A percentile compares a stretch with the other conserved stretches of the same genome.
These are phyloP conservation scores for Xylariomycetidae sp. DNA, from an alignment of 2,329 filamentous ascomycete genomes.

Conservation along the genomic window DNA sequence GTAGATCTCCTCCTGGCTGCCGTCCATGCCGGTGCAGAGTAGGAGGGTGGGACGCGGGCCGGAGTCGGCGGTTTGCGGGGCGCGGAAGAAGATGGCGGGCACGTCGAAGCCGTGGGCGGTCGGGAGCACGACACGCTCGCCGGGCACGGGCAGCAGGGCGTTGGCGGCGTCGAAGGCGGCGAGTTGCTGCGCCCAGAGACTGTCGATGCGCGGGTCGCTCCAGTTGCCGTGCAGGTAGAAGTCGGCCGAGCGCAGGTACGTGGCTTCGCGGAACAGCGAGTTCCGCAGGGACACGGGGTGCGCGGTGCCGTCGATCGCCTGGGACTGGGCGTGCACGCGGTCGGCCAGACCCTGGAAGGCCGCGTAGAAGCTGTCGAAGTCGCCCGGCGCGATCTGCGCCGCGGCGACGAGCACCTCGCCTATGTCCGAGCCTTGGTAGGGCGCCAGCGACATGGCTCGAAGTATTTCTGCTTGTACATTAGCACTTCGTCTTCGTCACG, in stretches of 20 bases:
- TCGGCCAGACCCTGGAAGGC: slow-evolving; percentile 19
- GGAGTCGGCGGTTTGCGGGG: slow-evolving; percentile 4
- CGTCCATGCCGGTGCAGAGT: slow-evolving; percentile 30
- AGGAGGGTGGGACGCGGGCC: slow-evolving; percentile 26
- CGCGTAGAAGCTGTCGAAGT: slow-evolving; percentile 19
- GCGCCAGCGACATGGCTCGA: slow-evolving; percentile 12
- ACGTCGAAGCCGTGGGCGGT: slow-evolving; percentile 19
- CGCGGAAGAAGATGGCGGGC: slow-evolving; percentile 15
- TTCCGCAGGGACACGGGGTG: slow-evolving; percentile 23
- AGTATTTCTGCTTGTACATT: too few species aligned
- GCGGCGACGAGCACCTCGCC: slow-evolving; percentile 24
- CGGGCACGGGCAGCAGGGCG: slow-evolving; percentile 24
- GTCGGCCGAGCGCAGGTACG: slow-evolving; percentile 31
- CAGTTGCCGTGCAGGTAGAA: slow-evolving; percentile 32
- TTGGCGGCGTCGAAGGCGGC: slow-evolving; percentile 25
- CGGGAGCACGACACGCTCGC: slow-evolving; percentile 23
- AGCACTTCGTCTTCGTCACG: too few species aligned
- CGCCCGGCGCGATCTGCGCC: slow-evolving; percentile 17
- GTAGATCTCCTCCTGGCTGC: slow-evolving; percentile 30
- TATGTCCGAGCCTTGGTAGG: slow-evolving; percentile 21
- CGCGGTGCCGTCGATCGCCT: slow-evolving; percentile 11
- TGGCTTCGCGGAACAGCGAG: slow-evolving; percentile 26
- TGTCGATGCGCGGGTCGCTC: slow-evolving; percentile 27
- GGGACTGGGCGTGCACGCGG: slow-evolving; percentile 10
- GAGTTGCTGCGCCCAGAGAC: slow-evolving; percentile 25